Evolutionary conservation across 2,329 filamentous ascomycete species (phyloP).

Genomic region (Neonectria ditissima): DNA sequence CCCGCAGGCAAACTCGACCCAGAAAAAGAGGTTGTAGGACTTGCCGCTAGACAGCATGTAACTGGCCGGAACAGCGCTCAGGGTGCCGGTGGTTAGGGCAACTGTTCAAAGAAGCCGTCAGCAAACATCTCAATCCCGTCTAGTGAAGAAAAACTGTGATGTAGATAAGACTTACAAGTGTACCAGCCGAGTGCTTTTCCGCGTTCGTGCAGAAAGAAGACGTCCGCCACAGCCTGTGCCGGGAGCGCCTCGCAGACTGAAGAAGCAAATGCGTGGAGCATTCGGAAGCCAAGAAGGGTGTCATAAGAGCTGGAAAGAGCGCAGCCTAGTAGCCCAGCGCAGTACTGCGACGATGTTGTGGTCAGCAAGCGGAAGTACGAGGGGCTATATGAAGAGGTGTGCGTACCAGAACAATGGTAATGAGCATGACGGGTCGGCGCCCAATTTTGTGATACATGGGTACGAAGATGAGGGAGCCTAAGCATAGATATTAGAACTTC

Average conservation of each 20-base stretch:
- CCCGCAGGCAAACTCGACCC: conserved; percentile 4
- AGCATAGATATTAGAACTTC: not conserved
- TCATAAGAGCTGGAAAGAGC: not conserved
- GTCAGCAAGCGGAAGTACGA: not conserved
- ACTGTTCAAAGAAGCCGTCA: not conserved
- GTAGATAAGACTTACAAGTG: not conserved
- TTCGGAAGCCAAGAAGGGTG: not conserved
- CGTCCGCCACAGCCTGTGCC: conserved; percentile 2
- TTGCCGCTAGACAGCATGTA: not conserved
- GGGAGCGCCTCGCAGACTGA: conserved; percentile 6
- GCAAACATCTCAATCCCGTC: not conserved
- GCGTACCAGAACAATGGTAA: not conserved
- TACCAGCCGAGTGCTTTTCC: conserved; percentile 4
- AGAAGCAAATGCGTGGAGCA: conserved; percentile 5
- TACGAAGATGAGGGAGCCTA: conserved; percentile 3
- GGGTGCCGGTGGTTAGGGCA: not conserved
- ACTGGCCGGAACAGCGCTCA: not conserved
- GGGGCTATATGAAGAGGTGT: not conserved
- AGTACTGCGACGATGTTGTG: not conserved
- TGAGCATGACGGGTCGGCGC: not conserved
- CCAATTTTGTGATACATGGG: conserved; percentile 7
- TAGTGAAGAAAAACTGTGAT: not conserved
- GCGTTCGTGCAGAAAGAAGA: conserved; percentile 7
- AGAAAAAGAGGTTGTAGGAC: conserved; percentile 2
- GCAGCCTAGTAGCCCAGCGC: not conserved